Evolutionary conservation across 2,329 filamentous ascomycete genomes (phyloP).

Genomic region (Cladophialophora yegresii): DNA sequence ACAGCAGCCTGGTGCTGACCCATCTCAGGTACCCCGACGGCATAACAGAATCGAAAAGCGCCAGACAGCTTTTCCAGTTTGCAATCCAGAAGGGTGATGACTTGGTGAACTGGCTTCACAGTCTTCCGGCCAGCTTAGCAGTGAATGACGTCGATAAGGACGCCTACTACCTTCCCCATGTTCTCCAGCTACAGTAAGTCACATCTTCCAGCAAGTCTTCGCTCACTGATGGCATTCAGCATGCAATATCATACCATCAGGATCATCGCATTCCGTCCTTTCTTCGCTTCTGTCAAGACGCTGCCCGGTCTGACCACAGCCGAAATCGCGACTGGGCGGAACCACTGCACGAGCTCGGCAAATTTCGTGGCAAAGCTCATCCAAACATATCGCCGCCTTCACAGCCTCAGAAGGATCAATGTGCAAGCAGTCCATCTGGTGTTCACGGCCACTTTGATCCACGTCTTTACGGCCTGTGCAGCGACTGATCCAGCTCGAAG

Average conservation of each 20-base stretch:
- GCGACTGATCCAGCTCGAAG: conserved; percentile 23
- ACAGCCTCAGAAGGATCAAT: conserved; percentile 30
- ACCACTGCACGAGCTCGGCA: conserved; percentile 22
- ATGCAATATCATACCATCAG: conserved; percentile 35
- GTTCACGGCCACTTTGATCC: conserved; percentile 33
- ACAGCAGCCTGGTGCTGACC: not conserved
- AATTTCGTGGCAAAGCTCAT: conserved; percentile 26
- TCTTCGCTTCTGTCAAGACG: conserved; percentile 27
- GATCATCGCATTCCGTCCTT: conserved; percentile 31
- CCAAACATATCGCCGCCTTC: conserved; percentile 27
- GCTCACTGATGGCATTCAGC: conserved; percentile 15
- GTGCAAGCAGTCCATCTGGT: conserved; percentile 34
- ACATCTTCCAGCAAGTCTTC: not conserved
- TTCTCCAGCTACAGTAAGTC: conserved; percentile 30
- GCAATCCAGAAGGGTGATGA: conserved; percentile 18
- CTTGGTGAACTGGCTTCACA: conserved; percentile 15
- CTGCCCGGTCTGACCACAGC: conserved; percentile 12
- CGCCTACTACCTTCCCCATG: conserved; percentile 24
- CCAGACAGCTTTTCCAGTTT: conserved; percentile 25
- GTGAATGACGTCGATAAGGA: conserved; percentile 21
- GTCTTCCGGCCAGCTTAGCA: conserved; percentile 18
- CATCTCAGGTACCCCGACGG: conserved; percentile 24
- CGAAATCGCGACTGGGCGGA: conserved; percentile 16
- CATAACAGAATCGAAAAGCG: conserved; percentile 13
- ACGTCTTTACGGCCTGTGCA: conserved; percentile 31